Conservation (phyloP, 768 basidiomycete species). For the Lactarius vividus region DNA sequence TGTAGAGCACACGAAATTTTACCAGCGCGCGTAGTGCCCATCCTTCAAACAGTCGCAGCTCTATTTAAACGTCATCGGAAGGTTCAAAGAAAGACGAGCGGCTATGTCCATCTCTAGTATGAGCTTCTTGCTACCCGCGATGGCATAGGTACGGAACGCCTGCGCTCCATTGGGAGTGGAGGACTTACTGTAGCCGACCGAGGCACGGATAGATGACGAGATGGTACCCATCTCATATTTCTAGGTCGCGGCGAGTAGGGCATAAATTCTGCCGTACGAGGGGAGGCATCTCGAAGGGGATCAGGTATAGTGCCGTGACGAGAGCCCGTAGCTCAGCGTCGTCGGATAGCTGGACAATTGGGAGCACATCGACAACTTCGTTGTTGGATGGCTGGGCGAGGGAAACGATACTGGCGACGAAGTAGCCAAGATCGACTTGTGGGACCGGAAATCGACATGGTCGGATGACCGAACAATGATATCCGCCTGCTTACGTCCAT, state of each 20-base stretch:
- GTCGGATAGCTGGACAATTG: neutral
- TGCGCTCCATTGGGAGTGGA: too few species aligned
- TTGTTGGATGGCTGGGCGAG: slow-evolving; percentile 7
- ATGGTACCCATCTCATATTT: too few species aligned
- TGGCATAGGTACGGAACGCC: neutral
- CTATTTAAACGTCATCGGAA: neutral
- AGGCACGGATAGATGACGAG: too few species aligned
- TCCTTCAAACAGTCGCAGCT: neutral
- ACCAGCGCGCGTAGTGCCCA: neutral
- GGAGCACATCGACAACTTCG: neutral
- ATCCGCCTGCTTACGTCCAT: slow-evolving; percentile 33
- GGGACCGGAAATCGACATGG: slow-evolving; percentile 43
- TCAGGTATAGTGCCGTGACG: neutral
- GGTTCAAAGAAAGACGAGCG: neutral
- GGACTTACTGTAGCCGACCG: too few species aligned
- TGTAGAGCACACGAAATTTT: neutral
- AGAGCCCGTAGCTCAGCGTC: neutral
- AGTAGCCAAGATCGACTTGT: slow-evolving; percentile 42
- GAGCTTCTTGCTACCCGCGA: neutral
- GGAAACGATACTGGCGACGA: slow-evolving; percentile 36
- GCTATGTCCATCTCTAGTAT: neutral
- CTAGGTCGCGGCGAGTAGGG: neutral
- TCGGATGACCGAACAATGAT: slow-evolving; percentile 43
- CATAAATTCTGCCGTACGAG: neutral
- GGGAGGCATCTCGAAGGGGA: neutral